Percentiles rank a stretch among this genome's conserved stretches.
Conservation (phyloP, 1,284 basidiomycete genomes). For the Anthracocystis setariae region DNA sequence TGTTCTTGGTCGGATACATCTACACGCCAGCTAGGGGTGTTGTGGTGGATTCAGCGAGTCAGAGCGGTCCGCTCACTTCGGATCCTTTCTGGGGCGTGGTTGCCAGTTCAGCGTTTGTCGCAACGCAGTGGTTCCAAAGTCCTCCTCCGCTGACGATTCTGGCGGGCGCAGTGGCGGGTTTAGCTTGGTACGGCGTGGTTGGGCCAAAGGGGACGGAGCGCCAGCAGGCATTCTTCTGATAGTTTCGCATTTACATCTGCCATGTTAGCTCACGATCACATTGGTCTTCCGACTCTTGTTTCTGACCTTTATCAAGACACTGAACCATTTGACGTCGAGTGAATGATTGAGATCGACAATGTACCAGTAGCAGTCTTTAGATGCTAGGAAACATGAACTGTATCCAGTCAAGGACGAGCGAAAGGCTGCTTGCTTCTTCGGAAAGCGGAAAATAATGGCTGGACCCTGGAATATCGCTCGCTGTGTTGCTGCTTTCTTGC, state of each 20-base stretch:
- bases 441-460: too few relatives aligned
- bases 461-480: too few relatives aligned
- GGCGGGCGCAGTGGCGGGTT: conserved; percentile 68
- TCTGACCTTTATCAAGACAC: too few relatives aligned
- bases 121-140: conserved; percentile 65
- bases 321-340: too few relatives aligned
- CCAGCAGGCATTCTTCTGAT: conserved; percentile 37
- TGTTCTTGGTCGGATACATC: conserved; percentile 68
- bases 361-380: too few relatives aligned
- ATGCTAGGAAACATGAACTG: neutral
- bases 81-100: conserved; percentile 71
- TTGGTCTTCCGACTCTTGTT: too few relatives aligned
- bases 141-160: conserved; percentile 69
- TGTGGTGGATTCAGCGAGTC: conserved; percentile 33
- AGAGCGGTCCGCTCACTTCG: conserved; percentile 67
- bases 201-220: conserved; percentile 36
- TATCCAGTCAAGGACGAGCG: conserved; percentile 1
- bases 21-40: conserved; percentile 63
- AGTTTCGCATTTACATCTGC: too few relatives aligned
- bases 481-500: neutral
- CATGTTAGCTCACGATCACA: too few relatives aligned
- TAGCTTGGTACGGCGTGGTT: conserved; percentile 69
- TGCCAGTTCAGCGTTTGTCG: conserved; percentile 55
- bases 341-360: too few relatives aligned
- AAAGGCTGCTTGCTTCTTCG: too few relatives aligned